These are phyloP conservation scores for Tricholoma terreum DNA, from an alignment of 768 basidiomycete genomes.

Conservation along the genomic window DNA sequence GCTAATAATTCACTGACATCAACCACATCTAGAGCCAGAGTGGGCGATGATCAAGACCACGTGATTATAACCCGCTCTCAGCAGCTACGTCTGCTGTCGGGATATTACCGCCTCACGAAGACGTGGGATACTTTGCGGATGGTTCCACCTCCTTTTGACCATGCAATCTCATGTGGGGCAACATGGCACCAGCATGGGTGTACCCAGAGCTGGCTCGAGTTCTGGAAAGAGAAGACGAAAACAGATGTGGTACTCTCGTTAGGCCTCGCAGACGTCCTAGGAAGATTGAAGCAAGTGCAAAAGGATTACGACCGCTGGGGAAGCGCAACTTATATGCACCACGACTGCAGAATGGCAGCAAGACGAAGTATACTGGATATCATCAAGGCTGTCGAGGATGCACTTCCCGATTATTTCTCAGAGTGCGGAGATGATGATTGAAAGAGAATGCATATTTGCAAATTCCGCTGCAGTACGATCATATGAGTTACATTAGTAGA, in stretches of 20 bases:
- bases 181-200: conserved; percentile 75
- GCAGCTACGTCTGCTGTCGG: conserved; percentile 62
- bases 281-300: conserved; percentile 56
- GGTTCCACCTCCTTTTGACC: conserved; percentile 59
- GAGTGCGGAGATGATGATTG: conserved; percentile 22
- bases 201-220: conserved; percentile 70
- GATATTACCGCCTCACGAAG: conserved; percentile 64
- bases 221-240: conserved; percentile 75
- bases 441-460: not conserved
- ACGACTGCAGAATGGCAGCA: conserved; percentile 63
- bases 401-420: conserved; percentile 61
- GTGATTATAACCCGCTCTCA: conserved; percentile 56
- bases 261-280: conserved; percentile 64
- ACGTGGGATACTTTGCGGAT: conserved; percentile 64
- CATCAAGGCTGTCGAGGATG: conserved; percentile 55
- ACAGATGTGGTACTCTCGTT: conserved; percentile 57
- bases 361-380: conserved; percentile 53
- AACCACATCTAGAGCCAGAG: conserved; percentile 8
- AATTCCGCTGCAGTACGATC: not conserved
- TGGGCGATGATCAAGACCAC: conserved; percentile 39
- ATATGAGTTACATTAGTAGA: not conserved
- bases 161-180: conserved; percentile 58
- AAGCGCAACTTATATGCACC: conserved; percentile 75
- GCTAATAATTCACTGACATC: not conserved
- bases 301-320: conserved; percentile 73